A percentile compares a stretch with the other conserved stretches of the same genome.
phyloP scores from a whole-genome alignment of 208 protist genomes.

The Leishmania aethiopica region DNA sequence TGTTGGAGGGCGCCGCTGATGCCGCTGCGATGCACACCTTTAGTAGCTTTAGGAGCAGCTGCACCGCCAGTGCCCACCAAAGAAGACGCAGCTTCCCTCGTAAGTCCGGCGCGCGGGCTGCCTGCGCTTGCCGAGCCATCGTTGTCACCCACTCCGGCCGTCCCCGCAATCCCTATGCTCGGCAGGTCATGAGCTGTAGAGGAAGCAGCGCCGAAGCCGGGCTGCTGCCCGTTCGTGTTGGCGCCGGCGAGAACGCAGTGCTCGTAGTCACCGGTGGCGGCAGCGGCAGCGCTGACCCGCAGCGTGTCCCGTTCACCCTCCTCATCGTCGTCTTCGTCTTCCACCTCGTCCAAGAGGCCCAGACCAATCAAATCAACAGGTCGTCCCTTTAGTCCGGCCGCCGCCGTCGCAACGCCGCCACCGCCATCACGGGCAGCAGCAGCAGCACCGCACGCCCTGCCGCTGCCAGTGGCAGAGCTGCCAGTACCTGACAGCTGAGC shows the following conservation, averaged over 20 bases:
- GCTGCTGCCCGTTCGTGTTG: background rate
- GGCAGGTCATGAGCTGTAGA: background rate
- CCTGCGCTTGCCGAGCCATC: background rate
- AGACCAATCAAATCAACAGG: constrained; percentile 24
- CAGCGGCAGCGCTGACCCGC: no score
- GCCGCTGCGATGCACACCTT: background rate
- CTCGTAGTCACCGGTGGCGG: background rate
- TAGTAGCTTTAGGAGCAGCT: background rate
- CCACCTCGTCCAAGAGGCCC: constrained; percentile 31
- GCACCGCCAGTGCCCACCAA: background rate
- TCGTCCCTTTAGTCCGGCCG: background rate
- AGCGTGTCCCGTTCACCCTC: constrained; percentile 9
- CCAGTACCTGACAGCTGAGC: background rate
- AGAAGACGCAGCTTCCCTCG: background rate
- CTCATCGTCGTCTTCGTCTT: constrained; percentile 34
- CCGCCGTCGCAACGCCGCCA: background rate
- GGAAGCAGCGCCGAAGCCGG: background rate
- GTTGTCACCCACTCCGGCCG: background rate
- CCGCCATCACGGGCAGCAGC: background rate
- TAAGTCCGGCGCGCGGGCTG: background rate
- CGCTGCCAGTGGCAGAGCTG: constrained; percentile 4
- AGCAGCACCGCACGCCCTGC: background rate
- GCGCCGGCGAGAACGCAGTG: background rate
- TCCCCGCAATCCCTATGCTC: no score
- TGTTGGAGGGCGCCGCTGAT: background rate